Base-by-base conservation (phyloP, 1,284 basidiomycete genomes). In the Ganoderma lucidum region DNA sequence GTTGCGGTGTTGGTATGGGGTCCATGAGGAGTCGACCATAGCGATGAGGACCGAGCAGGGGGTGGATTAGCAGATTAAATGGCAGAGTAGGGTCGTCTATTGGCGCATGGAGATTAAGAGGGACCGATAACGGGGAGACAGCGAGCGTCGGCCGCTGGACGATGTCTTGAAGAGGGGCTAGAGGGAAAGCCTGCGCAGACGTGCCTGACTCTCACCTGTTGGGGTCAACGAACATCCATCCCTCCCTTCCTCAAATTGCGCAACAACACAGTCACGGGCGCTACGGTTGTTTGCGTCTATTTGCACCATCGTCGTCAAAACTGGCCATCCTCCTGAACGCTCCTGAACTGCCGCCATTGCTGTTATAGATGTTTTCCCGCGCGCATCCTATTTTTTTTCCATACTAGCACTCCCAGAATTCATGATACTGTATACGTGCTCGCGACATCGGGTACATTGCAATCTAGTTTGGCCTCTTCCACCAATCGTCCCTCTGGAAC, bases 81-180 rank as follows among this genome's bases (percentile, higher is more conserved):
- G 63, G 42, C 56, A 64, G 48, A 62, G 66, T 69, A 65, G 53
- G 37, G 61, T 69, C 59, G 65, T 67, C 70, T 73, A 71, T 68
- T 62, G 45, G 66, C 64, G 68, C 72, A 73, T 73, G 72, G 72
- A 70, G 70, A 73, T 71, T 70, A 67, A 44, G 67, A 68, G 67
- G 72, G 37, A 56, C 63, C 23, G 68, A 69, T 61, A 71, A 65
- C 58, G 39, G 59, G 45, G 60, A 58, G 64, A 51, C 65, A 58
- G 69, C 69, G 67, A 63, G 72, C 65, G 66, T 53, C 53, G 68
- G 65, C 67, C 51, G 68, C 68, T 69, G 63, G 71, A 68, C 71
- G 71, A 62, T 45, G 62, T 45, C 66, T 64, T 61, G 71, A 59
- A 63, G 35, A 45, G 35, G 41, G 23, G 53, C 30, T 56, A 15